phyloP scores from a whole-genome alignment of 495 filamentous ascomycete species.

The Daldinia concentrica region DNA sequence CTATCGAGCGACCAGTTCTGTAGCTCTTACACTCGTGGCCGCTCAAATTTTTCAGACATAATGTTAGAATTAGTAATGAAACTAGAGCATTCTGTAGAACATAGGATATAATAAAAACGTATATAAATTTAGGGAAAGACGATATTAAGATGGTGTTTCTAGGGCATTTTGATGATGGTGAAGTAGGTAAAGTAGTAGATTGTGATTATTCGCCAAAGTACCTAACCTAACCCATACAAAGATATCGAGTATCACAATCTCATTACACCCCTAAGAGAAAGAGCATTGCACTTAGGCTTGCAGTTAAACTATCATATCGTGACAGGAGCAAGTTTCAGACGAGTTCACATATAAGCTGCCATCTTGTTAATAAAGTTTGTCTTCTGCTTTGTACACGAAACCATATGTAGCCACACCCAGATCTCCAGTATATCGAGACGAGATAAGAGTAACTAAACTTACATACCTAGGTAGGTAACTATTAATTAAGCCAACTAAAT shows the following conservation, averaged over 20 bases:
- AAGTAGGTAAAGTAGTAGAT: background rate
- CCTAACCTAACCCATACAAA: no score
- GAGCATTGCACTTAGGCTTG: background rate
- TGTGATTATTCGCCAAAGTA: background rate
- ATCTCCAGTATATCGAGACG: no score
- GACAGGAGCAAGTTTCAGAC: background rate
- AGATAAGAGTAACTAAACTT: no score
- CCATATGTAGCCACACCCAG: background rate
- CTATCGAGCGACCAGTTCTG: background rate
- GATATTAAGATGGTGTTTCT: background rate
- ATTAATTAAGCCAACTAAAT: no score
- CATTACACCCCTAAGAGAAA: background rate
- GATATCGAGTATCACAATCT: background rate
- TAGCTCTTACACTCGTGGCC: slow-evolving; percentile 5
- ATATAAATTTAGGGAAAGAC: background rate
- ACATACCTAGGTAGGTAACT: no score
- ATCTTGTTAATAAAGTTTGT: background rate
- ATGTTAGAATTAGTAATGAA: background rate
- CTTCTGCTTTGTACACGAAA: background rate
- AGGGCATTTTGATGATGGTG: background rate
- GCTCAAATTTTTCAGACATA: slow-evolving; percentile 19
- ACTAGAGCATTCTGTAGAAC: background rate
- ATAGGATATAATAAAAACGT: background rate
- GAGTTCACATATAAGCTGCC: background rate
- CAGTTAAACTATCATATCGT: background rate